These are phyloP conservation scores for Gossypium ekmanianum DNA, from an alignment of 345 rosid genomes.

Conservation along the genomic window DNA sequence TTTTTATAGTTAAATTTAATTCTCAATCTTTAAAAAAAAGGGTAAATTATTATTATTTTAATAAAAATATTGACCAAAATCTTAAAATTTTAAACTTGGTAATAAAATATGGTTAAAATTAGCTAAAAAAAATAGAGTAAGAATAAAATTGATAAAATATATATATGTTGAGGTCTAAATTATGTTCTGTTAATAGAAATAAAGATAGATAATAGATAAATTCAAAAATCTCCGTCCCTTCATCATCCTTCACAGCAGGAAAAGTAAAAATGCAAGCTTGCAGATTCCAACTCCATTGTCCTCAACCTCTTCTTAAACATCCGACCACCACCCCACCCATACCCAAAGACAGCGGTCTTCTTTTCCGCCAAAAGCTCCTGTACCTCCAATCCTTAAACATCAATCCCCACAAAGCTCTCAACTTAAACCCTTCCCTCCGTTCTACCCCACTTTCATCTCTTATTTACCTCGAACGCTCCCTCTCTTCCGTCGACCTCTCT, in stretches of 20 bases:
- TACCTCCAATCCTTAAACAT: constrained; percentile 66
- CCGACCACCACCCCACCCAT: not conserved
- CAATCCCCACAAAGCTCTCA: constrained; percentile 63
- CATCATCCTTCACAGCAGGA: not conserved
- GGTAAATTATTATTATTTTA: too few species aligned
- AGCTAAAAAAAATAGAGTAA: too few species aligned
- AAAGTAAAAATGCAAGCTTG: not conserved
- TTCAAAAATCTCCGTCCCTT: too few species aligned
- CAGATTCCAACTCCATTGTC: not conserved
- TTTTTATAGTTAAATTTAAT: too few species aligned
- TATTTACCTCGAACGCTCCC: constrained; percentile 50
- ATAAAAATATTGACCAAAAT: too few species aligned
- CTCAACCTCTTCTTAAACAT: not conserved
- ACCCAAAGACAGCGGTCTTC: constrained; percentile 50
- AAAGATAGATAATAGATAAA: too few species aligned
- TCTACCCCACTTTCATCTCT: constrained; percentile 67
- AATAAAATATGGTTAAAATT: too few species aligned
- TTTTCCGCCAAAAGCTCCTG: constrained; percentile 65
- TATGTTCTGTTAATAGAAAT: too few species aligned
- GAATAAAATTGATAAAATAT: too few species aligned
- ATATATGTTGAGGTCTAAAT: too few species aligned
- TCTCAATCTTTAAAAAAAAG: too few species aligned
- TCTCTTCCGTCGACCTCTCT: constrained; percentile 61
- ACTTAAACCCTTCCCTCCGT: constrained; percentile 66
- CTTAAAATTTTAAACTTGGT: fast-evolving